Base-by-base conservation (phyloP, 208 protist species). In the Wallacemonas sp. region DNA sequence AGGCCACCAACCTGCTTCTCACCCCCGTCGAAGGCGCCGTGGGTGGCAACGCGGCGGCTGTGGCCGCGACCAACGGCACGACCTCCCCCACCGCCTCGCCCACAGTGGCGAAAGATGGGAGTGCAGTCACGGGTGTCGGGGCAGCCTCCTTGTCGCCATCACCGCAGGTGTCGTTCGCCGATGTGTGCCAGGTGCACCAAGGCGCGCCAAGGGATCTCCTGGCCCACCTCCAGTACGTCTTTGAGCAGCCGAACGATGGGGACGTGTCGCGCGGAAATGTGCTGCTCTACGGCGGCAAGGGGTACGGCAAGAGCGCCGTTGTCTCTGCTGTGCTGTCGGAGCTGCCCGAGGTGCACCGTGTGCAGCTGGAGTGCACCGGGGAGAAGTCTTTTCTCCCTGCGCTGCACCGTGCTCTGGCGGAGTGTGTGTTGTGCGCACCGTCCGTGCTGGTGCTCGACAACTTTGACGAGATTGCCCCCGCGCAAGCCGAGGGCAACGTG, bases 401-500 rank as follows among this genome's bases (percentile, higher is more conserved):
- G 17, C 65, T 97, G 5, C 65, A 80, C 33, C 23, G 55, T 29
- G 73, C 83, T 6, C 65, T 96, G 61, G 57, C 65, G 26, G 83
- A 91, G 67, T 88, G 85, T 68, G 72, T 83, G 48, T 70, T 94
- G 55, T 88, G 82, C 68, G 81, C 87, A 2, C 93, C 93, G 26
- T 80, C 87, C 32, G 75, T 94, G 38, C 69, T 97, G 30, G 73
- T 97, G 36, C 74, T 97, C 17, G 90, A 97, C 61, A 81, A 90
- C 74, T 83, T 97, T 49, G 87, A 96, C 74, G 74, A 60, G 43
- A 78, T 96, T 27, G 88, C 87, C 11, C 79, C 85, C 11, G 81
- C 60, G 61, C 92, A 93, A 73, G 83, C 82, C 62, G 88, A 93
- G 38, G 76, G 83, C 49, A 78, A 83, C 33, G 79, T 83, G 34